Evolutionary conservation across 2,329 filamentous ascomycete genomes (phyloP), one percentile per base, ranked within the genome.

Genomic region (Colletotrichum phormii): DNA sequence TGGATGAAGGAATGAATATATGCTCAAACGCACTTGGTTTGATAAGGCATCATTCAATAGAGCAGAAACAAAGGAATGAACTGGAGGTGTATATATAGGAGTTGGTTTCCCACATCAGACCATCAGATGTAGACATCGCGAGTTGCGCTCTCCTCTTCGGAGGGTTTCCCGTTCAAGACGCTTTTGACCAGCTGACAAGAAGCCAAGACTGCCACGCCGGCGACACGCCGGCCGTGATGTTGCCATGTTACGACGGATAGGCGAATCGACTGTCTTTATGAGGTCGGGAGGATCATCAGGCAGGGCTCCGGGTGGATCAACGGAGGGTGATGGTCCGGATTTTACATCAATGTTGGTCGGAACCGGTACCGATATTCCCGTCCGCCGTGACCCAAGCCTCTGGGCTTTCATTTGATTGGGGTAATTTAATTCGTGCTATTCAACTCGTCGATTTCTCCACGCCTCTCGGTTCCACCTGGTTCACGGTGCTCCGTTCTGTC

Each of bases 311-410:
- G 11, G 66, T 64, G 55, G 70, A 70, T 9, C 46, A 12, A 49
- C 70, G 70, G 70, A 72, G 49, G 70, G 61, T 72, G 59, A 72
- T 55, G 70, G 70, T 72, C 70, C 70, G 70, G 70, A 24, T 51
- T 29, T 49, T 60, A 72, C 54, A 33, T 46, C 54, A 18, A 37
- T 37, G 26, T 51, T 31, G 13, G 11, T 22, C 70, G 70, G 70
- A 54, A 51, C 46, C 5, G 18, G 35, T 22, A 72, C 70, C 70
- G 70, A 72, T n/a, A 24, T 70, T 72, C 66, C 70, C 54, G 66
- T 18, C 26, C 13, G 31, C 0, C 18, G 66, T 18, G 54, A 70
- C 70, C 70, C 70, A 72, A 70, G 60, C 2, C 33, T 70, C 66
- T 72, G 60, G 66, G 65, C 64, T 59, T 64, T 68, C 58, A 59